Evolutionary conservation across 176 grass and related monocot genomes (phyloP).

Genomic region (Avena sativa): DNA sequence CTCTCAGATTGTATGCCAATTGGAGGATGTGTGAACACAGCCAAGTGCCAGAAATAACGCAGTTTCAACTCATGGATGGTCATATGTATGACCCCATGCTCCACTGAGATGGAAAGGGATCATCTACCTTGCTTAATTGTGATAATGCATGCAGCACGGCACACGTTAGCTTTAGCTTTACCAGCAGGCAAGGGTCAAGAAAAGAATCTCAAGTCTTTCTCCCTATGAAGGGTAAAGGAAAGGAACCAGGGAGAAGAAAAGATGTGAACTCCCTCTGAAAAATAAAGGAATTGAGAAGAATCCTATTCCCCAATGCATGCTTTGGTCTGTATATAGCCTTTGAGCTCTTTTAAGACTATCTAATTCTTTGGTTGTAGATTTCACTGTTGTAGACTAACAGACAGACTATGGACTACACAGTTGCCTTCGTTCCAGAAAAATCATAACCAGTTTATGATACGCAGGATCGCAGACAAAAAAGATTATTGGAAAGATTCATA

Average conservation of each 20-base stretch:
- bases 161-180: not conserved
- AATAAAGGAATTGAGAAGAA: not conserved
- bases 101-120: not conserved
- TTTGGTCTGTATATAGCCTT: not conserved
- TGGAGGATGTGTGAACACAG: not conserved
- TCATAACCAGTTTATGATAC: too few species aligned
- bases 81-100: not conserved
- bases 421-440: too few species aligned
- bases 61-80: not conserved
- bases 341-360: too few species aligned
- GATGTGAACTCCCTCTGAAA: not conserved
- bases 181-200: not conserved
- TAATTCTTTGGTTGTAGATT: too few species aligned
- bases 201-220: not conserved
- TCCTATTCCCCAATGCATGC: not conserved
- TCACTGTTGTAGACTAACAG: too few species aligned
- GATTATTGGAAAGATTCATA: too few species aligned
- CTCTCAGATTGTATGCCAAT: not conserved
- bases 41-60: not conserved
- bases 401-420: too few species aligned
- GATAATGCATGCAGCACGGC: not conserved
- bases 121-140: not conserved
- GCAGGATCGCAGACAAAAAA: too few species aligned
- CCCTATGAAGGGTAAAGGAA: not conserved
- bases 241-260: not conserved